Conservation (phyloP, 2,329 filamentous ascomycete species). For the Coleophoma eucalyptorum region DNA sequence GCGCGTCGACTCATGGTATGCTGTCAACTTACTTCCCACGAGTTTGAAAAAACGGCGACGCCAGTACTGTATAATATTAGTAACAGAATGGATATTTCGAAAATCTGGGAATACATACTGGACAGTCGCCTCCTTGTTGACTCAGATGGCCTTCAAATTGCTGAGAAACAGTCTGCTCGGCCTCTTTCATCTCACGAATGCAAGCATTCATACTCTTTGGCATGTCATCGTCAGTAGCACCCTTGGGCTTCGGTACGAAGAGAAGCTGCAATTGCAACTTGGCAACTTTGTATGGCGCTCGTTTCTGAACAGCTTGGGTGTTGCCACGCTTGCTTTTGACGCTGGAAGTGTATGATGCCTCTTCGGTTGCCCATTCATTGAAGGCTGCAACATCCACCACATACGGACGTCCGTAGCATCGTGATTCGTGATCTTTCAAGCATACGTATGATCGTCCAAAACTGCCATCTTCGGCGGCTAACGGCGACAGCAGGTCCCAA, state of each 20-base stretch:
- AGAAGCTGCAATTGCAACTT: conserved; percentile 92
- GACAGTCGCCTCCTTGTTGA: conserved; percentile 96
- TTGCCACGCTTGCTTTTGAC: conserved; percentile 90
- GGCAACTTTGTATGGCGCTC: conserved; percentile 93
- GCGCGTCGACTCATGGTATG: conserved; percentile 91
- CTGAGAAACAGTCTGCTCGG: conserved; percentile 73
- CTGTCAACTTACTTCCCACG: conserved; percentile 83
- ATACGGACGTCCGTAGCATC: conserved; percentile 84
- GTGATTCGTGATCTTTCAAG: conserved; percentile 84
- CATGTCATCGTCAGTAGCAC: conserved; percentile 88
- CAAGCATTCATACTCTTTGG: conserved; percentile 99
- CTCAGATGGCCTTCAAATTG: conserved; percentile 87
- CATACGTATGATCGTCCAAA: conserved; percentile 94
- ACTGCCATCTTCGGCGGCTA: conserved; percentile 87
- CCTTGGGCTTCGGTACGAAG: conserved; percentile 90
- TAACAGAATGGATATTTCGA: background rate
- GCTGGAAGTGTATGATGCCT: conserved; percentile 72
- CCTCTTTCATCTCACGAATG: conserved; percentile 87
- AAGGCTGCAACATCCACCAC: conserved; percentile 90
- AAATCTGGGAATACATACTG: conserved; percentile 57
- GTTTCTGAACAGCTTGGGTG: conserved; percentile 63
- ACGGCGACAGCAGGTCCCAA: conserved; percentile 82
- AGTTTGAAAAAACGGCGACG: conserved; percentile 97
- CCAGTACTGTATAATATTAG: conserved; percentile 73
- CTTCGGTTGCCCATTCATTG: conserved; percentile 97